Conservation (phyloP, 225 moss, liverwort and hornwort genomes). For the Marchantia paleacea region DNA sequence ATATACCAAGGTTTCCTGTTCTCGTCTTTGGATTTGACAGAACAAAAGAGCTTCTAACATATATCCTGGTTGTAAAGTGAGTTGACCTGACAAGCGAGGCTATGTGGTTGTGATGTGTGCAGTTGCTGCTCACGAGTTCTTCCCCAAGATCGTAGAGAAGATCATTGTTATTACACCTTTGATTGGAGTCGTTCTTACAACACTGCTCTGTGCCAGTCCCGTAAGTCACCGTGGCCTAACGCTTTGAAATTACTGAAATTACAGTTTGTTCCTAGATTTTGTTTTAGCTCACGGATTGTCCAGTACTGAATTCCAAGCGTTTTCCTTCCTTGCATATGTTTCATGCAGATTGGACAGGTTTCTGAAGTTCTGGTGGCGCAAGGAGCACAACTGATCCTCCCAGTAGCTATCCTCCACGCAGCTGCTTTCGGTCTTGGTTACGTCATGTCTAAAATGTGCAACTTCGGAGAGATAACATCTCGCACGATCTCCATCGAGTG, state of each 20-base stretch:
- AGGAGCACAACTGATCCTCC: slow-evolving; percentile 81
- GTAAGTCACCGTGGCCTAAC: slow-evolving; percentile 27
- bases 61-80: not conserved
- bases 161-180: slow-evolving; percentile 80
- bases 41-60: not conserved
- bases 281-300: not conserved
- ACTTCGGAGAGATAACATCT: slow-evolving; percentile 81
- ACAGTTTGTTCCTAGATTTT: not conserved
- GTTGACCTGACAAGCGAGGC: not conserved
- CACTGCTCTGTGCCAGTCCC: slow-evolving; percentile 90
- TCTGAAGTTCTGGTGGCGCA: slow-evolving; percentile 86
- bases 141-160: slow-evolving; percentile 84
- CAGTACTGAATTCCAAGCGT: not conserved
- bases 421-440: slow-evolving; percentile 89
- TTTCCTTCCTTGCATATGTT: not conserved
- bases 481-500: slow-evolving; percentile 96
- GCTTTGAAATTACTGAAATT: too few species aligned
- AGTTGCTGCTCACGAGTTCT: slow-evolving; percentile 85
- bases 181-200: slow-evolving; percentile 91
- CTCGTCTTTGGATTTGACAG: not conserved
- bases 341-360: slow-evolving; percentile 73
- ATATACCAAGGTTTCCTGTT: too few species aligned
- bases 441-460: slow-evolving; percentile 67
- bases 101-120: slow-evolving; percentile 9
- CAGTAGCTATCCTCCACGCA: slow-evolving; percentile 78